Base-by-base conservation (phyloP, 2,329 filamentous ascomycete genomes). In the Fonsecaea pedrosoi region DNA sequence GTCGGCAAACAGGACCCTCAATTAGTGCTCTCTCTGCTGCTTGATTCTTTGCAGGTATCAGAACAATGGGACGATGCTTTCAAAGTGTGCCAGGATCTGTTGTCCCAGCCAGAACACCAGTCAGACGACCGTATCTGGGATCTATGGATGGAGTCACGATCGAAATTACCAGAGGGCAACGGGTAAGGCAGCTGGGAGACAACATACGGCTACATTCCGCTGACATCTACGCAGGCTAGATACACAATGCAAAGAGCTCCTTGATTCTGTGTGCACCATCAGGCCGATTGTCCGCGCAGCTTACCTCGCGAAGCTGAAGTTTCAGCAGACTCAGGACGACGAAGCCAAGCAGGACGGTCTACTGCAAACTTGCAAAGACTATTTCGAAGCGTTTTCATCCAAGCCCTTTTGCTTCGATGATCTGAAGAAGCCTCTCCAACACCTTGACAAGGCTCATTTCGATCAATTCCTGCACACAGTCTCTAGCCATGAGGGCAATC, bases 61-160 rank as follows among this genome's bases (percentile, higher is more conserved):
- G 73, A 76, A 13, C 72, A 78, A 65, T 82, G 80, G 80, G 63
- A 77, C 37, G 75, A 80, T 40, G 77, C 75, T 4, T 68, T 79
- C 40, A 70, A 73, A n/a, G 79, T 77, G 60, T 75, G 78, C 21
- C 77, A 75, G 60, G 68, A 70, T 18, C 67, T 82, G 18, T 74
- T 82, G 61, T 72, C 75, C 13, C 56, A 66, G 30, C 67, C 77
- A 3, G 75, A 77, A 63, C 78, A 79, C 72, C 75, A 76, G 62
- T 78, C 82, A 70, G 80, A 83, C 62, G 82, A 81, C 78, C 76
- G 74, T 53, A 76, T 82, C 18, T 84, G 82, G 82, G 76, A 74
- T n/a, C 71, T 81, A 12, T 73, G 83, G 58, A 68, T 82, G 10
- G 72, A 69, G 18, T 75, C 78, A 12, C 74, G 75, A 13, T 73